Percentiles rank a stretch among this genome's conserved stretches.
Conservation (phyloP, 169 alveolate genomes). For the Plasmodium vinckei region DNA sequence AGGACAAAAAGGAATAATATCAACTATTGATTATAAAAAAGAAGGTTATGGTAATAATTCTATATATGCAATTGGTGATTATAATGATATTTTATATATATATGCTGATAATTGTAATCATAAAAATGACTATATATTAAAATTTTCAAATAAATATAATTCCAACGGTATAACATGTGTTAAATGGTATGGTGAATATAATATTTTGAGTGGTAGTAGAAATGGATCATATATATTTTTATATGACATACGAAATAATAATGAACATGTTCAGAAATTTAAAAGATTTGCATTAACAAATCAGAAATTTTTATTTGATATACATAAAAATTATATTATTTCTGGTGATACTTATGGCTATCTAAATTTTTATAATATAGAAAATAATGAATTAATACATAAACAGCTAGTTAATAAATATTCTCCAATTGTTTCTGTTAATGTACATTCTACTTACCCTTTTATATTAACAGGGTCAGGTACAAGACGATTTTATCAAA, state of each 20-base stretch:
- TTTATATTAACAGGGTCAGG: conserved; percentile 65
- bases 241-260: conserved; percentile 42
- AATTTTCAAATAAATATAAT: conserved; percentile 20
- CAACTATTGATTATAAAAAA: conserved; percentile 50
- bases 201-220: conserved; percentile 63
- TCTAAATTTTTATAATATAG: conserved; percentile 24
- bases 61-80: conserved; percentile 63
- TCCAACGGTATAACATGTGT: conserved; percentile 60
- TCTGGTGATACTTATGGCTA: conserved; percentile 70
- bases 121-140: conserved; percentile 53
- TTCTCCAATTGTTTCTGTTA: conserved; percentile 47
- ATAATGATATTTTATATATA: conserved; percentile 46
- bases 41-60: conserved; percentile 54
- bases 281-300: conserved; percentile 59
- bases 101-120: conserved; percentile 72
- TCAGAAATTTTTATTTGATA: conserved; percentile 62
- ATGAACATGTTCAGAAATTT: conserved; percentile 42
- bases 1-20: conserved; percentile 71
- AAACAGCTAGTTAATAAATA: conserved; percentile 40
- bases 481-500: conserved; percentile 58
- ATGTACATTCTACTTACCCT: conserved; percentile 34
- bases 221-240: conserved; percentile 31
- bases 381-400: conserved; percentile 15
- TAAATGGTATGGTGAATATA: conserved; percentile 57
- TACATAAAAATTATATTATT: conserved; percentile 24